Conservation (phyloP, 2,329 filamentous ascomycete species). For the Xylariaceae sp. region DNA sequence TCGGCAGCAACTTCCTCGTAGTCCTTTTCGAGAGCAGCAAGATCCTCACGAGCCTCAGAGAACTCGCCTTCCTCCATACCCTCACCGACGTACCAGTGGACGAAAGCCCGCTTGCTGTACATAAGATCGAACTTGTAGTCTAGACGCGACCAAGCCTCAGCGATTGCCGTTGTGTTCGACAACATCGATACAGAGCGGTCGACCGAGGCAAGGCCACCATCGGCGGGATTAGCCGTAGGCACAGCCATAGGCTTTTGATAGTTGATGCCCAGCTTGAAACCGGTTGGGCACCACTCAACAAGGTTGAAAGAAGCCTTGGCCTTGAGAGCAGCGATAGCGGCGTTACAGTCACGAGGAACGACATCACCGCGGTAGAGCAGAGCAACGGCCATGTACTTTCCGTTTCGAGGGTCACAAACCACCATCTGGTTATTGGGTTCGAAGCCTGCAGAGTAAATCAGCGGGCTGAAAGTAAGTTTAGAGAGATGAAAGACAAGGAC, state of each 20-base stretch:
- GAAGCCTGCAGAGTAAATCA: constrained; percentile 58
- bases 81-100: constrained; percentile 84
- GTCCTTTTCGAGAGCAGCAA: constrained; percentile 84
- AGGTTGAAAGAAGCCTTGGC: constrained; percentile 75
- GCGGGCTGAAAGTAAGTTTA: neutral
- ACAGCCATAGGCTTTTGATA: constrained; percentile 71
- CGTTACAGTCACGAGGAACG: constrained; percentile 72
- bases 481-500: constrained; percentile 38
- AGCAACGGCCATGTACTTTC: constrained; percentile 78
- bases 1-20: constrained; percentile 85
- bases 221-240: constrained; percentile 55
- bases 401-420: constrained; percentile 74
- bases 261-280: constrained; percentile 79
- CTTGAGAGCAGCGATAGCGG: constrained; percentile 70
- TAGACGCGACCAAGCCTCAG: constrained; percentile 74
- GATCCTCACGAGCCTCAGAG: constrained; percentile 83
- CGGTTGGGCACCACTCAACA: constrained; percentile 77
- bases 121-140: constrained; percentile 80
- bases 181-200: constrained; percentile 72
- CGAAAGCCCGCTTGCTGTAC: constrained; percentile 79
- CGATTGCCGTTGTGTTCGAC: constrained; percentile 76
- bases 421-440: constrained; percentile 83
- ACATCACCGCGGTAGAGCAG: constrained; percentile 75
- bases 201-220: constrained; percentile 66
- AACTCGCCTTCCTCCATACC: constrained; percentile 94